Base-by-base conservation (phyloP, 2,329 filamentous ascomycete species). In the Pseudogymnoascus verrucosus region DNA sequence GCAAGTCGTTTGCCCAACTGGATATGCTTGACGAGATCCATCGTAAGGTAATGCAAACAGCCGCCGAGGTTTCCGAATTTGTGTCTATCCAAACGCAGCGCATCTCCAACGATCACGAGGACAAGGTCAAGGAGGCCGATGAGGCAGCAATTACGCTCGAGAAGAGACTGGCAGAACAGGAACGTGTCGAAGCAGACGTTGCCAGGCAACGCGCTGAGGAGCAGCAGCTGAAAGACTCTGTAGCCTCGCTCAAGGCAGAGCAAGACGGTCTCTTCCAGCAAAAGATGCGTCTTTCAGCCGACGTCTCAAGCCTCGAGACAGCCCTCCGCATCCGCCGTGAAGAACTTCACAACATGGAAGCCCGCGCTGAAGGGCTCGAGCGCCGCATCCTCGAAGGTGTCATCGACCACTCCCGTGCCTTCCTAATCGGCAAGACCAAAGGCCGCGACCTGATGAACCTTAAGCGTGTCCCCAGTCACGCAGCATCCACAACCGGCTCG, bases 331-430 rank as follows among this genome's bases (percentile, higher is more conserved):
- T 98, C 64, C 89, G 95, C 63, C 89, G 91, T 51, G 93, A 98
- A 69, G 95, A 98, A 77, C 85, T 99, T 65, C 86, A 91, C 54
- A 83, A 89, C 26, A 97, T 99, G 90, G 93, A 98, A 74, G 80
- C 84, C 10, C 89, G 93, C 66, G 95, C 93, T 2, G 92, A 97
- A 74, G 85, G 86, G 3, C 81, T 99, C 23, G 95, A 99, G 77
- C 89, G 93, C 62, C 88, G 95, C 26, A 96, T 99, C 69, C 79
- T 99, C 34, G 93, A 98, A 68, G 93, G 93, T 26, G 91, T 98
- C 67, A 96, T 99, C 78, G 93, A 98, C 70, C 93, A 98, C 74
- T 97, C 93, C 19, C 89, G 93, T 5, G 87, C 93, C 26, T 82
- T 97, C n/a, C 84, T 98, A 64, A 89, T 95, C 79, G 80, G 86